Evolutionary conservation across 345 rosid genomes (phyloP), one percentile per base, ranked within the genome.

Genomic region (Rubroshorea leprosula): DNA sequence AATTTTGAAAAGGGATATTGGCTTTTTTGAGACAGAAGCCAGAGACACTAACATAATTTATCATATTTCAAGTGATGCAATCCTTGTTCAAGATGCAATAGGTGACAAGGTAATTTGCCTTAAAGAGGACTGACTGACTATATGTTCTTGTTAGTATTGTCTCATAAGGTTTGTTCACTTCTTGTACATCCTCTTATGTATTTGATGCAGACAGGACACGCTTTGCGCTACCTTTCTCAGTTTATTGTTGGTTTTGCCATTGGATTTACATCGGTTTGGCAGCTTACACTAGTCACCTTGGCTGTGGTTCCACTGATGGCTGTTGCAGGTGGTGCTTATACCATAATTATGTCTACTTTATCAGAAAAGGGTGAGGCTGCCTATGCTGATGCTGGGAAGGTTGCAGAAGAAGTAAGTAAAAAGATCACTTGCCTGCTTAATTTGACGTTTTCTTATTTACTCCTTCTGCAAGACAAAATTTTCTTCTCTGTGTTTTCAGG

Each of bases 241-340:
- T 85, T 87, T 64, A 6, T 74, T 0, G 80, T 72, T 12, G 95
- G 95, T 24, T 87, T 84, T 54, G 83, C 65, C 18, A 41, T 89
- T 3, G 97, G 86, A 27, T 89, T 89, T 67, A 43, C 55, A 35
- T 84, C 89, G 0, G 84, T 86, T 7, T 89, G 97, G 91, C 84
- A 89, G 61, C 84, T 89, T 44, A 82, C 95, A 15, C 79, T 86
- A 41, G 77, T 89, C 73, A 89, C 97, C 11, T 72, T 89, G 76
- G 95, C 81, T 64, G 92, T 89, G 39, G 97, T 86, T 63, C 97
- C 97, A 22, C 43, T 89, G 54, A 82, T 89, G 62, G 95, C 97
- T 3, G 11, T 82, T 29, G 83, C 91, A 5, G 91, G 91, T 5
- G 97, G 91, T 56, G 77, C 78, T 49, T 86, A 89, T 61, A 75